Evolutionary conservation across 331 rosid genomes (phyloP), one percentile per base, ranked within the genome.

Genomic region (Pyracantha coccinea): DNA sequence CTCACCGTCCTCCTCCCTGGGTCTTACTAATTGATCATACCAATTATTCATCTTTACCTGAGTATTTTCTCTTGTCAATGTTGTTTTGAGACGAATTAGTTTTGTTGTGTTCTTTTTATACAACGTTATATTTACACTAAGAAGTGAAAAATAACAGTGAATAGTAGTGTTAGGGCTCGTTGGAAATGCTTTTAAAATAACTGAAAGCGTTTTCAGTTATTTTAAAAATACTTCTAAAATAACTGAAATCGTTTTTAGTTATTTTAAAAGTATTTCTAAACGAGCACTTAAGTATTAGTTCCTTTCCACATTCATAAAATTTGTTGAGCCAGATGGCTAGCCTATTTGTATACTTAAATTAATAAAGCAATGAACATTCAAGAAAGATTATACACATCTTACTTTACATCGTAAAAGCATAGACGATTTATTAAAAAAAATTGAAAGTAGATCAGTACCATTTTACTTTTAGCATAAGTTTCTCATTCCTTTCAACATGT

Each of bases 1-100:
- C 89, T 90, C 55, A 29, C 87, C 13, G 83, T 82, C 55, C 72
- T 87, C 74, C 96, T 92, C 33, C 95, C 90, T 20, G 31, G 79
- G 72, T 14, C 28, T 20, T 75, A 79, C 4, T 82, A 3, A 66
- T 16, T 15, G 14, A 10, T 38, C 32, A 16, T 35, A 50, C 21
- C 55, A 50, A 50, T 19, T 19, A 6, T 19, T 50, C 55, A 50
- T 50, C 55, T 50, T 50, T 50, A 50, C 55, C 55, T 17, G 7
- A 17, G 55, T 50, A 50, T 50, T 50, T 1, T 50, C 19, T 50
- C 55, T 17, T 50, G 17, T 50, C n/a, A 50, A 50, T 50, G 19
- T 50, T 50, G 55, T 17, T 50, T 50, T 17, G 21, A 50, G 21
- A 50, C 9, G 21, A 50, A 50, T 50, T 50, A 50, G 19, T 50